Evolutionary conservation across 441 rosid species (phyloP), one percentile per base, ranked within the genome.

Genomic region (Omphalea diandra): DNA sequence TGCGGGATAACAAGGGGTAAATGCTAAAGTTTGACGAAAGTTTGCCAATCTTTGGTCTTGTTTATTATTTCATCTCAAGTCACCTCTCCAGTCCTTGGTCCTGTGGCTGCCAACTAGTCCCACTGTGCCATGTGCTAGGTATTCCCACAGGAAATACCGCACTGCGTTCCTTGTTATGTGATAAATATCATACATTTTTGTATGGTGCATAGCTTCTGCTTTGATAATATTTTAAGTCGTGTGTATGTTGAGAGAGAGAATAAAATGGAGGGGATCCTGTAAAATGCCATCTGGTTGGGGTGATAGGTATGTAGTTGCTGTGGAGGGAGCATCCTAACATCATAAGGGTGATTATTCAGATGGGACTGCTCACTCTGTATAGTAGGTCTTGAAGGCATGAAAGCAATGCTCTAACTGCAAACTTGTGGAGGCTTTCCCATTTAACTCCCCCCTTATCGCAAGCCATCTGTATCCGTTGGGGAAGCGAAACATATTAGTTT

Each of bases 401-500:
- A 60, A 72, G 46, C 67, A 67, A 75, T 52, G 62, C 65, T 35
- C 40, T 7, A 78, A 68, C 81, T 50, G 20, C 54, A 58, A 60
- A 44, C 58, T 47, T 10, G 54, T 33, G 26, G 55, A 26, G 22
- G 53, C 35, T 22, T 59, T 32, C 43, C n/a, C 22, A 20, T 53
- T n/a, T n/a, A 65, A 26, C 12, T 49, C 43, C 17, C 55, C 26
- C 29, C 8, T 46, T 6, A 36, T 52, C 57, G 50, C 41, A 44
- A 26, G 32, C 52, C 7, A 26, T 32, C 36, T 15, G 70, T 75
- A 43, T 26, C 44, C 33, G 27, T 9, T 66, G 7, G 24, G 7
- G 17, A 57, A 50, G 43, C 2, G 9, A 38, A 24, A 50, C 24
- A 22, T 6, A 49, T 49, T 49, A n/a, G 11, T 43, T 4, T 11